Percentiles rank a stretch among this genome's conserved stretches.
phyloP scores from a whole-genome alignment of 371 early-diverging fungal species.

The Apophysomyces elegans region DNA sequence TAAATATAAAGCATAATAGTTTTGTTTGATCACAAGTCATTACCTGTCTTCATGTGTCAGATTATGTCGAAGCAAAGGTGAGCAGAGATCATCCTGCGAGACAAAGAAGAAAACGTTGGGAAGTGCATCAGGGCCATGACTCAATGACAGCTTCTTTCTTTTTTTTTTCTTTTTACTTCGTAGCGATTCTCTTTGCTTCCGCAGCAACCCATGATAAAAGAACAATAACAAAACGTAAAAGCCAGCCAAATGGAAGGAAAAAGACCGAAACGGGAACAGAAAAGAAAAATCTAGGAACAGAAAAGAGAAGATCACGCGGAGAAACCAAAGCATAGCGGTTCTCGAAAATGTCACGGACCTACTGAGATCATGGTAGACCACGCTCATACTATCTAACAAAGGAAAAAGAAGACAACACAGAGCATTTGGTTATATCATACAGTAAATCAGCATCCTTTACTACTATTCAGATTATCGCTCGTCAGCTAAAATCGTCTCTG shows the following conservation, averaged over 20 bases:
- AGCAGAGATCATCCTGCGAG: conserved; percentile 34
- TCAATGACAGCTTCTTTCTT: not conserved
- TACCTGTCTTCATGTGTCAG: conserved; percentile 38
- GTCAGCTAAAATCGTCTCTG: too few species aligned
- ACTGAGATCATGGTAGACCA: too few species aligned
- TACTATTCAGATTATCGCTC: too few species aligned
- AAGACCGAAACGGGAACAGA: not conserved
- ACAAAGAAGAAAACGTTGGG: not conserved
- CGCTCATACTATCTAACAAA: too few species aligned
- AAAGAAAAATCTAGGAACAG: too few species aligned
- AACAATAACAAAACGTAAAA: not conserved
- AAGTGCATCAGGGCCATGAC: too few species aligned
- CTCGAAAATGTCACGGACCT: too few species aligned
- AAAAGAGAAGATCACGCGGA: too few species aligned
- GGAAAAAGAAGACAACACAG: too few species aligned
- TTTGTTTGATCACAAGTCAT: not conserved
- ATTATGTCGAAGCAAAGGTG: conserved; percentile 35
- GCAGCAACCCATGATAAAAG: conserved; percentile 45
- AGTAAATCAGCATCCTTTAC: too few species aligned
- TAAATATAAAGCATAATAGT: not conserved
- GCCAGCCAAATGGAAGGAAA: not conserved
- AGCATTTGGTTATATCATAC: too few species aligned
- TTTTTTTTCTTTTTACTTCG: conserved; percentile 28
- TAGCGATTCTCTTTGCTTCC: conserved; percentile 49
- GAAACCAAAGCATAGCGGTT: too few species aligned